phyloP scores from a whole-genome alignment of 1,139 yeast species.

The Diutina neorugosa region DNA sequence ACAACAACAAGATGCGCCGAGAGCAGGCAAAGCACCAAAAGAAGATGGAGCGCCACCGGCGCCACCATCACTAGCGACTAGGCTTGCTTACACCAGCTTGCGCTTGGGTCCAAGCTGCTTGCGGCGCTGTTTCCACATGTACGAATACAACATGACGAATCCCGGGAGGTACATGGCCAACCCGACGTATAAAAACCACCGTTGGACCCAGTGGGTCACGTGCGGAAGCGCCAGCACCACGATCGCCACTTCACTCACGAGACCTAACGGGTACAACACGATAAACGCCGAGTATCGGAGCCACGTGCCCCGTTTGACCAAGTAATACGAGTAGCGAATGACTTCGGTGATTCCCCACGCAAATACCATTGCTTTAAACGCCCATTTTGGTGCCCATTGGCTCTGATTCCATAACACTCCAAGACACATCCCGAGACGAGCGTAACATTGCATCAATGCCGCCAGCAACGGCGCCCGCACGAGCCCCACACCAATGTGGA shows the following conservation, averaged over 20 bases:
- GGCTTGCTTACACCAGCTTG: not conserved
- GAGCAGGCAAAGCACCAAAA: not conserved
- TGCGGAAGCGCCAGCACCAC: conserved; percentile 17
- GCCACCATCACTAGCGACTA: not conserved
- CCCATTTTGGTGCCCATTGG: conserved; percentile 18
- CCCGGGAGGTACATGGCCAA: conserved; percentile 23
- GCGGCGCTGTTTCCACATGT: conserved; percentile 22
- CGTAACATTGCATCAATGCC: conserved; percentile 21
- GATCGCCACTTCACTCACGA: conserved; percentile 19
- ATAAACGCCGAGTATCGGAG: conserved; percentile 22
- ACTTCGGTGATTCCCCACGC: conserved; percentile 28
- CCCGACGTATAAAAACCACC: conserved; percentile 17
- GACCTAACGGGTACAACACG: conserved; percentile 24
- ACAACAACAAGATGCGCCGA: not conserved
- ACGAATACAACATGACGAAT: conserved; percentile 17
- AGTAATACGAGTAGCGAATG: conserved; percentile 20
- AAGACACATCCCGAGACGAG: conserved; percentile 20
- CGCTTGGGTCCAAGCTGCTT: not conserved
- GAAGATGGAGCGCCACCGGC: not conserved
- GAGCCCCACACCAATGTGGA: conserved; percentile 16
- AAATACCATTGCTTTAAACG: conserved; percentile 16
- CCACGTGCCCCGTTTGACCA: conserved; percentile 15
- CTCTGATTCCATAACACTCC: conserved; percentile 15
- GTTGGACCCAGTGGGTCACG: conserved; percentile 4
- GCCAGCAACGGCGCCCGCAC: conserved; percentile 21